phyloP scores from a whole-genome alignment of 108 stramenopile species.

The Mediolabrus comicus region DNA sequence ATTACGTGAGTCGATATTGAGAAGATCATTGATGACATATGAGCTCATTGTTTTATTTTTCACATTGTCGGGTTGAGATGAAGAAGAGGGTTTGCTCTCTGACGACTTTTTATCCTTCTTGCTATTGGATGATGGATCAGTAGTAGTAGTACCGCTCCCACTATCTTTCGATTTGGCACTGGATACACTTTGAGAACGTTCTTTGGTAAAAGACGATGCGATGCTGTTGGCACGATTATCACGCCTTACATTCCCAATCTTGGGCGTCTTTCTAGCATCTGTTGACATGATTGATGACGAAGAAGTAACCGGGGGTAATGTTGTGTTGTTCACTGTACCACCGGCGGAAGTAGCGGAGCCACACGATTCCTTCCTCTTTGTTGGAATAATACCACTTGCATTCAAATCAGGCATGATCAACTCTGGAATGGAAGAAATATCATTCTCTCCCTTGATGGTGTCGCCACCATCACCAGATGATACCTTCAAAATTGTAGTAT shows the following conservation, averaged over 20 bases:
- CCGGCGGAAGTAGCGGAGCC: background rate
- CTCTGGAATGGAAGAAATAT: background rate
- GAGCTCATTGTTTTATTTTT: conserved; percentile 32
- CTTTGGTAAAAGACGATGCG: background rate
- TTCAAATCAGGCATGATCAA: background rate
- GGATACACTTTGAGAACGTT: conserved; percentile 6
- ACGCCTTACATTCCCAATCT: conserved; percentile 1
- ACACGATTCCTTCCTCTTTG: background rate
- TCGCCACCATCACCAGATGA: too few species aligned
- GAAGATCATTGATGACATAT: conserved; percentile 45
- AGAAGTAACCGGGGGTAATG: conserved; percentile 4
- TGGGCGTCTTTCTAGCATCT: conserved; percentile 8
- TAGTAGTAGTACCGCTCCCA: background rate
- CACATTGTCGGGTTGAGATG: background rate
- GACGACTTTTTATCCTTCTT: conserved; percentile 10
- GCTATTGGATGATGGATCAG: conserved; percentile 4
- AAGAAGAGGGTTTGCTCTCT: background rate
- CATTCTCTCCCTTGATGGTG: background rate
- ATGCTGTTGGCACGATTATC: background rate
- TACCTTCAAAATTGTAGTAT: too few species aligned
- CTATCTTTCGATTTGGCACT: background rate
- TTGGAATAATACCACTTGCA: background rate
- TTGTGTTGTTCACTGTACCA: background rate
- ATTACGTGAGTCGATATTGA: conserved; percentile 46
- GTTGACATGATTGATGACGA: conserved; percentile 14